Evolutionary conservation across 192 early-diverging fungal genomes (phyloP).

Genomic region (Nowakowskiella sp.): DNA sequence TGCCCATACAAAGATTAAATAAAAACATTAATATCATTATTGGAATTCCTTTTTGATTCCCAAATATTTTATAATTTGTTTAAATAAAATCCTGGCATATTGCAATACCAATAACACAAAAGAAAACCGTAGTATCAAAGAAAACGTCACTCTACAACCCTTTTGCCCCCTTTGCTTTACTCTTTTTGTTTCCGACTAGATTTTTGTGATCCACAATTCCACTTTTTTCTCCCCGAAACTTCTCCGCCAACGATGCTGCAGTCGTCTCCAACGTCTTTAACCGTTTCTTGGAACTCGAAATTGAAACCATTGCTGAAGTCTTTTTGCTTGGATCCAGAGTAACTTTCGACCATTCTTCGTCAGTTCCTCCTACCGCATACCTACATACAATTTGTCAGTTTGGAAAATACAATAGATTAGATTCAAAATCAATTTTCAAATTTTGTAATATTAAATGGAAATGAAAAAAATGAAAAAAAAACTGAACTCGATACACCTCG

Average conservation of each 20-base stretch:
- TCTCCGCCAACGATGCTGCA: constrained; percentile 22
- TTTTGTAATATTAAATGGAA: too few species aligned
- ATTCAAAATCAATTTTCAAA: too few species aligned
- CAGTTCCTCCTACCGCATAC: constrained; percentile 60
- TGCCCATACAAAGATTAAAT: constrained; percentile 67
- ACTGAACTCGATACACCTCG: too few species aligned
- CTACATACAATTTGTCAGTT: constrained; percentile 24
- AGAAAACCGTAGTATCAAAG: too few species aligned
- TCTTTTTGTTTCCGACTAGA: constrained; percentile 19
- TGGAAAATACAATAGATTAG: constrained; percentile 18
- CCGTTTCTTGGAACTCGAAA: constrained; percentile 35
- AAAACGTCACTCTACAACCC: neutral
- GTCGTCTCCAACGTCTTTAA: constrained; percentile 4
- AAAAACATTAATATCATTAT: too few species aligned
- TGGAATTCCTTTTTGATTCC: too few species aligned
- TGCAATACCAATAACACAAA: too few species aligned
- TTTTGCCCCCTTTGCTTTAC: constrained; percentile 7
- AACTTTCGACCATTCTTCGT: constrained; percentile 71
- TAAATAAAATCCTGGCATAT: too few species aligned
- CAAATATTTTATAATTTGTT: too few species aligned
- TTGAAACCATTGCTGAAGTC: constrained; percentile 30
- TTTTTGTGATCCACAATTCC: constrained; percentile 24
- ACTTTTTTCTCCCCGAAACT: constrained; percentile 17
- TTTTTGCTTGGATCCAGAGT: too few species aligned
- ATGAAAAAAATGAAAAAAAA: constrained; percentile 7